Base-by-base conservation (phyloP, 805 yeast species). In the Hanseniaspora lindneri region DNA sequence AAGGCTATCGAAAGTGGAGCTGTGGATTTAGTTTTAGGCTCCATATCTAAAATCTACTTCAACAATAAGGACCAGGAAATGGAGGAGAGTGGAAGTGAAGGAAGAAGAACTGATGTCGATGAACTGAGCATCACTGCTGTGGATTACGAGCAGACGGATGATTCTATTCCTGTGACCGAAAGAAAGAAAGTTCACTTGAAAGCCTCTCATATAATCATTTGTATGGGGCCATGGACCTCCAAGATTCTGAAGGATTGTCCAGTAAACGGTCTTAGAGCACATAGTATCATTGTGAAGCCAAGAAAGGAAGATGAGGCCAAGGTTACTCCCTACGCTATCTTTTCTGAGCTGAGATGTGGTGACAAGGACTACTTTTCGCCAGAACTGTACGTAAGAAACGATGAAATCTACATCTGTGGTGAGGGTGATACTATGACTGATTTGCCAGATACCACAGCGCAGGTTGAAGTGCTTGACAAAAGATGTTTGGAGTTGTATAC, bases 221-320 rank as follows among this genome's bases (percentile, higher is more conserved):
- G 94, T 0, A 83, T 85, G 56, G 98, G 98, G 0, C 98, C 98
- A 11, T 89, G 98, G 98, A 87, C 96, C 2, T 81, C 95, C 1
- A 81, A 80, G 58, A 75, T 89, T 37, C 66, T 89, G 51, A 94
- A 95, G 2, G 87, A 83, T 55, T 88, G 97, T 61, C 98, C 97
- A 25, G 87, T 89, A 11, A 80, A 89, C 2, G 96, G 96, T 4
- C 69, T 89, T 54, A 73, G 96, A 56, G 97, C 97, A 1, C 97
- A 92, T 66, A 85, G 96, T 24, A 88, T 89, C 59, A 87, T 96
- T 1, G 75, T 92, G 48, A 76, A 84, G 39, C 96, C 97, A 3
- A 74, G 79, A 50, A 46, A 39, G 23, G 25, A 37, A 25, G 36
- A 32, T 3, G 49, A 46, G 11, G 14, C 28, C 16, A 24, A 73